Evolutionary conservation across 306 rosid species (phyloP).

Genomic region (Phaseolus lunatus): DNA sequence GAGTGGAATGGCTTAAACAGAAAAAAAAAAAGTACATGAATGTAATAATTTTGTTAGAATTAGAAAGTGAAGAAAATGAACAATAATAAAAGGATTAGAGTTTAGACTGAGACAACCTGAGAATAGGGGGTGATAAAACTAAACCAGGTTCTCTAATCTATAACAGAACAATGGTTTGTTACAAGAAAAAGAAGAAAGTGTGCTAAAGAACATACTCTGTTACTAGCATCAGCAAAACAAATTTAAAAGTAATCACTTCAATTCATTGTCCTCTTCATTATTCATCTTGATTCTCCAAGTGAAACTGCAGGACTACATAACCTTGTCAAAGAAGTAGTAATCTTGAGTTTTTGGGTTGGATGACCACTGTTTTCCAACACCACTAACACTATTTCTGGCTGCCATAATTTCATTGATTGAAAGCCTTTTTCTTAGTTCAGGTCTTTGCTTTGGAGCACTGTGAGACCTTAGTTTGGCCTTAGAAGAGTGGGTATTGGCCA

Average conservation of each 20-base stretch:
- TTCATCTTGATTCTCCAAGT: constrained; percentile 29
- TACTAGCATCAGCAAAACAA: constrained; percentile 21
- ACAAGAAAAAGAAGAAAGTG: constrained; percentile 14
- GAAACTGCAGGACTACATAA: neutral
- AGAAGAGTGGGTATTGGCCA: constrained; percentile 82
- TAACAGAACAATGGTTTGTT: constrained; percentile 20
- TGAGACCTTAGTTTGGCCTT: constrained; percentile 81
- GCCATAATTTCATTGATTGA: constrained; percentile 71
- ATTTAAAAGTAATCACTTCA: constrained; percentile 31
- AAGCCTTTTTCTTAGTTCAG: constrained; percentile 64
- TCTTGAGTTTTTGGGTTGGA: constrained; percentile 45
- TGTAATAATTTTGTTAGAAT: too few species aligned
- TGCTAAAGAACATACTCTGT: constrained; percentile 9
- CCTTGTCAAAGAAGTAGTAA: constrained; percentile 39
- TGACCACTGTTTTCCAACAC: constrained; percentile 64
- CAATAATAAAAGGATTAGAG: too few species aligned
- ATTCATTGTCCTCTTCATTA: constrained; percentile 9
- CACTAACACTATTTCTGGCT: constrained; percentile 75
- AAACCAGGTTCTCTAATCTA: constrained; percentile 35
- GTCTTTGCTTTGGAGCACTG: constrained; percentile 93
- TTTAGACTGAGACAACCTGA: too few species aligned
- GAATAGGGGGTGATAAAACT: neutral
- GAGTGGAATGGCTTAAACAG: too few species aligned
- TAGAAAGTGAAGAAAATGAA: too few species aligned
- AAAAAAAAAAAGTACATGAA: too few species aligned